Percentiles rank a stretch among this genome's conserved stretches.
Conservation (phyloP, 2,329 filamentous ascomycete species). For the Aspergillus sp. region DNA sequence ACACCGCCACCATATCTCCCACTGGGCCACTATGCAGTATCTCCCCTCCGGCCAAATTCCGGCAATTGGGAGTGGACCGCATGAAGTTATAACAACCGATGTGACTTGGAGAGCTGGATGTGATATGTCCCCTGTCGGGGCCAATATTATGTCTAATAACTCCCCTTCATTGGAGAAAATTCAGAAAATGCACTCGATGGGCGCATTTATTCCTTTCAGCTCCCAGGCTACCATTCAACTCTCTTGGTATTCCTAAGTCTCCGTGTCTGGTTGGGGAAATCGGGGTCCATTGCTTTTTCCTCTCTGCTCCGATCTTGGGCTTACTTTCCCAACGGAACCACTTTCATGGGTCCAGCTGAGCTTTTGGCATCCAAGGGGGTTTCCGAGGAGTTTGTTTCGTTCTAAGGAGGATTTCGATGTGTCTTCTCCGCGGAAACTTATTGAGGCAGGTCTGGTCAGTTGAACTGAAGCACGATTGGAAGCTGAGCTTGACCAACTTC, state of each 20-base stretch:
- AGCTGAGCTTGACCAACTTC: not conserved
- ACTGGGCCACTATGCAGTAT: too few relatives aligned
- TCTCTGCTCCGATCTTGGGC: not conserved
- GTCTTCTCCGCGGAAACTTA: not conserved
- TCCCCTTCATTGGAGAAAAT: not conserved
- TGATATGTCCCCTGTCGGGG: not conserved
- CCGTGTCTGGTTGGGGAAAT: not conserved
- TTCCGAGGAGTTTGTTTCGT: not conserved
- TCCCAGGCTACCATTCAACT: not conserved
- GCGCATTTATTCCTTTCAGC: not conserved
- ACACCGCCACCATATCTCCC: too few relatives aligned
- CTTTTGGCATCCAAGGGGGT: too few relatives aligned
- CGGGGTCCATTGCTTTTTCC: constrained; percentile 1
- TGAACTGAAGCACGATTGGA: not conserved
- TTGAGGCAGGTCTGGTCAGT: not conserved
- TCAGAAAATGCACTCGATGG: not conserved
- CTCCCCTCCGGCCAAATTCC: not conserved
- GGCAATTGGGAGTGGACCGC: not conserved
- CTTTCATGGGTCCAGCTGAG: not conserved
- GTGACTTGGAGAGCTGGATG: not conserved
- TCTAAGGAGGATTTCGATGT: not conserved
- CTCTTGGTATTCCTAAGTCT: not conserved
- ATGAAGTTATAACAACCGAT: not conserved
- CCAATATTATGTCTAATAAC: not conserved
- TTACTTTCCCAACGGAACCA: not conserved